A percentile compares a stretch with the other conserved stretches of the same genome.
Conservation (phyloP, 73 alveolate genomes). For the Symbiodinium natans region DNA sequence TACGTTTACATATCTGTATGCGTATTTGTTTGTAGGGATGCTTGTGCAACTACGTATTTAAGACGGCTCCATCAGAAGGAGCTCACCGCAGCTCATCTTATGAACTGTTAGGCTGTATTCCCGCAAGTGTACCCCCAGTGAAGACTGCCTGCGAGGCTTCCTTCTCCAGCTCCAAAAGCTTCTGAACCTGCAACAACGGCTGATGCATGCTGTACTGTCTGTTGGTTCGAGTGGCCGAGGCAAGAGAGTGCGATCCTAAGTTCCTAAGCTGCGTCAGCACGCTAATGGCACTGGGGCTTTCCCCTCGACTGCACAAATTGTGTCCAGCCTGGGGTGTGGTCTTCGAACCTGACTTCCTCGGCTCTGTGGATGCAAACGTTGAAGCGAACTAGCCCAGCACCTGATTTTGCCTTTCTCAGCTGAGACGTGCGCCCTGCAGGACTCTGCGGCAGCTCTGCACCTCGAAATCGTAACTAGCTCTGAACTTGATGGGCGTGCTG, state of each 20-base stretch:
- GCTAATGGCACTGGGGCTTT: no score
- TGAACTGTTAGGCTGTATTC: no score
- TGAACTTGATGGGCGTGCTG: no score
- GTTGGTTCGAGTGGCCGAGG: neutral
- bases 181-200: slow-evolving; percentile 7
- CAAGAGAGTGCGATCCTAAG: no score
- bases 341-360: neutral
- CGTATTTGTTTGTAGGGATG: neutral
- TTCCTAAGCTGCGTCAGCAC: no score
- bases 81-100: no score
- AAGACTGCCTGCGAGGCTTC: slow-evolving; percentile 62
- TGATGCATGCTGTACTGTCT: neutral
- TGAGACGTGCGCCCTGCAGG: neutral
- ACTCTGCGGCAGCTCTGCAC: neutral
- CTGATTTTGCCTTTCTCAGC: neutral
- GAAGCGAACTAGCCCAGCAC: no score
- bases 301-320: no score
- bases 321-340: neutral
- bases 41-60: no score
- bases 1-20: neutral
- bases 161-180: slow-evolving; percentile 59
- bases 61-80: no score
- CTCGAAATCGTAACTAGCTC: no score
- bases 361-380: neutral
- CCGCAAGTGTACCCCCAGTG: no score